Evolutionary conservation across 208 protist species (phyloP).

Genomic region (Plasmodiophora brassicae): DNA sequence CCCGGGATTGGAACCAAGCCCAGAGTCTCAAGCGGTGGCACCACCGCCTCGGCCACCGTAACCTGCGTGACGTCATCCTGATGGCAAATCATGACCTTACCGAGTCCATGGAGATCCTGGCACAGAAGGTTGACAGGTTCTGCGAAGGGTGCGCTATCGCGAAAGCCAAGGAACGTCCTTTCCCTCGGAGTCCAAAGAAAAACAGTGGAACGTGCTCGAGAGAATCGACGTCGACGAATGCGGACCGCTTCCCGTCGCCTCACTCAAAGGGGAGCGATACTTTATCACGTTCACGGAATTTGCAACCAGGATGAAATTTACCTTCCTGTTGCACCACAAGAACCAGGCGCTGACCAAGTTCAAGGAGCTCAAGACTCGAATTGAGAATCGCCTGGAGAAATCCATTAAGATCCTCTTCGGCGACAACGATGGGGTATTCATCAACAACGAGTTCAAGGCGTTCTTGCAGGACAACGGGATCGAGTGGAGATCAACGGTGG

Average conservation of each 20-base stretch:
- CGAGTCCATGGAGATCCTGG: not conserved
- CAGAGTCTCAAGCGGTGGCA: not conserved
- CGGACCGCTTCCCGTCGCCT: not conserved
- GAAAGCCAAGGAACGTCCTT: not conserved
- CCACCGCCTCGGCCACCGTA: not conserved
- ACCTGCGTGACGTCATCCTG: not conserved
- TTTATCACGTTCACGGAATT: not conserved
- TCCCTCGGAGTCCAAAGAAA: not conserved
- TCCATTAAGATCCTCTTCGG: not conserved
- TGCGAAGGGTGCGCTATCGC: not conserved
- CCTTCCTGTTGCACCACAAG: slow-evolving; percentile 14
- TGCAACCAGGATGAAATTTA: not conserved
- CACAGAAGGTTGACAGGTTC: not conserved
- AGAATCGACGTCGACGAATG: slow-evolving; percentile 4
- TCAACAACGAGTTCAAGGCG: not conserved
- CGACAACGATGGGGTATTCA: not conserved
- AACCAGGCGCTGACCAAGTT: not conserved
- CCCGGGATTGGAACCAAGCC: not conserved
- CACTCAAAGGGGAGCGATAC: not conserved
- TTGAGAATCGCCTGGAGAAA: not conserved
- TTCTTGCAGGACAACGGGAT: not conserved
- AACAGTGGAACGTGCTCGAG: not conserved
- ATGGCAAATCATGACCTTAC: not conserved
- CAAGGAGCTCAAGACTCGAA: not conserved
- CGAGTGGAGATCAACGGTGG: slow-evolving; percentile 5